Evolutionary conservation across 176 grass and related monocot species (phyloP), one percentile per base, ranked within the genome.

Genomic region (Triticum timopheevii): DNA sequence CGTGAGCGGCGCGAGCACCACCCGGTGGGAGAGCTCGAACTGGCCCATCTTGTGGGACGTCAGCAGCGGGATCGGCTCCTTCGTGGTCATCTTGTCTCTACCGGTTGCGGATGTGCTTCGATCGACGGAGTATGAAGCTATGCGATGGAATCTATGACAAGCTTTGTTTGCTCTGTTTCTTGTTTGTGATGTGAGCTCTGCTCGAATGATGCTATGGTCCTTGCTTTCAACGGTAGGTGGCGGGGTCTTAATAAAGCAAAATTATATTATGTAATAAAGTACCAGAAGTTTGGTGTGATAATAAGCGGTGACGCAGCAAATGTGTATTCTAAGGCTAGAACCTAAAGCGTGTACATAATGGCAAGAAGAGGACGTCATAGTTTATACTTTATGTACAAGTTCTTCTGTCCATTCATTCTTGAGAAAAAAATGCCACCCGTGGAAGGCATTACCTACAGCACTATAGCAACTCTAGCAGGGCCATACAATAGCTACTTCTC

Each of bases 1-100:
- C 6, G 63, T 81, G 0, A 81, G 25, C 10, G 79, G 79, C 63
- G 63, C 63, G 25, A 81, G 79, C 79, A 35, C 73, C 75, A 81
- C 45, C 1, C 65, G 65, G 45, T 82, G 80, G 44, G 44, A 69
- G 7, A 82, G 80, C 6, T 56, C 28, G 20, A 82, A 10, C 30
- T 3, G 73, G 0, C 88, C 88, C 85, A 90, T 87, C 80, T 73
- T 90, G 70, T 85, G 71, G 3, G 84, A 76, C 30, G 35, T 77
- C 66, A 90, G 3, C 33, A 93, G 67, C 19, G 87, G 87, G 33
- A 89, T 89, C 45, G 25, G 20, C 40, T 65, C 77, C 3, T 73
- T 27, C 13, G 19, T 45, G 24, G 17, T 5, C 61, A 58, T 58
- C 54, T 58, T 58, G 54, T 58, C 54, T 8, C 19, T 2, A 22